These are phyloP conservation scores for Leptomonas seymouri DNA, from an alignment of 208 protist species.

Conservation along the genomic window DNA sequence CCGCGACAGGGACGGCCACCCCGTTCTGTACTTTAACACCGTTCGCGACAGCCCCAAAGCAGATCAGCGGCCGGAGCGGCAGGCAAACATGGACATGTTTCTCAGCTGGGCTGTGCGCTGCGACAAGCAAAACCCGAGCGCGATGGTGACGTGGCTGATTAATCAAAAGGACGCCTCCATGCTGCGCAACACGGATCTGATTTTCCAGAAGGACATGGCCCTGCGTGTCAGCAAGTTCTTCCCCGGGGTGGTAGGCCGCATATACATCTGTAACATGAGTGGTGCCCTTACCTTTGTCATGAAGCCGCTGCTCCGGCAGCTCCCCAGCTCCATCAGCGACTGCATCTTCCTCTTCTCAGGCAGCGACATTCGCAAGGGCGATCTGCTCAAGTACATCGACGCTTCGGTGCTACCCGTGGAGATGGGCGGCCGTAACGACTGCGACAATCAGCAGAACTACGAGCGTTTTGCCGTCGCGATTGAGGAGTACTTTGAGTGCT, in stretches of 20 bases:
- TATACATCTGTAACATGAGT: conserved; percentile 83
- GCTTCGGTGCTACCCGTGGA: conserved; percentile 60
- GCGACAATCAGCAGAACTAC: conserved; percentile 62
- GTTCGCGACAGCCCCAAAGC: conserved; percentile 47
- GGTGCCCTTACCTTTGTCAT: conserved; percentile 57
- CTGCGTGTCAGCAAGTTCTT: conserved; percentile 80
- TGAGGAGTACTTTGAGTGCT: conserved; percentile 60
- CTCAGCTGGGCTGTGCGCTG: conserved; percentile 68
- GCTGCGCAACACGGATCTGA: conserved; percentile 71
- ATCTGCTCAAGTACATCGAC: conserved; percentile 65
- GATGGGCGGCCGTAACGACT: conserved; percentile 74
- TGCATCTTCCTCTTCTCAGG: conserved; percentile 66
- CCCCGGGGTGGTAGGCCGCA: conserved; percentile 54
- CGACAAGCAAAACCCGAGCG: conserved; percentile 38
- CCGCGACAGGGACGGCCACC: conserved; percentile 52
- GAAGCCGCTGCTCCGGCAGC: conserved; percentile 68
- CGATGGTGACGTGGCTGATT: conserved; percentile 70
- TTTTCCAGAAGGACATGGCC: conserved; percentile 78
- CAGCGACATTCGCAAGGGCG: conserved; percentile 47
- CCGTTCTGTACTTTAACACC: conserved; percentile 68
- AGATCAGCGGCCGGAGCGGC: conserved; percentile 52
- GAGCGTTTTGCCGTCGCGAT: conserved; percentile 45
- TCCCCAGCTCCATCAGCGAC: conserved; percentile 61
- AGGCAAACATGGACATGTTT: conserved; percentile 79
- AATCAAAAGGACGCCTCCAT: conserved; percentile 76